Evolutionary conservation across 345 rosid species (phyloP).

Genomic region (Dipteronia sinensis): DNA sequence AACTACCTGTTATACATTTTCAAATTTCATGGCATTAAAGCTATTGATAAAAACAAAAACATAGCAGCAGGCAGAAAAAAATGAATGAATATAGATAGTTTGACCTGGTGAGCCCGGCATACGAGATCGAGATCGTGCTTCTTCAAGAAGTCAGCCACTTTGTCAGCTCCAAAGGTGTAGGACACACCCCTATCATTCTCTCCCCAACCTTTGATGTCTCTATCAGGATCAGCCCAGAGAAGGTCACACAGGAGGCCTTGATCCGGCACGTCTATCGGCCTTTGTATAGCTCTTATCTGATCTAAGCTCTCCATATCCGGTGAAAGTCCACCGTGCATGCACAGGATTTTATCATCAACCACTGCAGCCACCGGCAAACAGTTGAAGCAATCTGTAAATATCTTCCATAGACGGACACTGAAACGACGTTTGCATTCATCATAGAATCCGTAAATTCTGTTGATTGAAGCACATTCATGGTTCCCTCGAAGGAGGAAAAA

Average conservation of each 20-base stretch:
- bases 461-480: slow-evolving; percentile 58
- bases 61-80: background rate
- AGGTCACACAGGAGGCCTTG: slow-evolving; percentile 53
- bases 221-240: slow-evolving; percentile 55
- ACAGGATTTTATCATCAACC: slow-evolving; percentile 44
- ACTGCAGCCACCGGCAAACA: slow-evolving; percentile 52
- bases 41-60: too few relatives aligned
- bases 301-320: slow-evolving; percentile 45
- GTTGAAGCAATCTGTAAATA: slow-evolving; percentile 54
- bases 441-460: slow-evolving; percentile 56
- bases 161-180: slow-evolving; percentile 51
- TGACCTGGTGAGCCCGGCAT: slow-evolving; percentile 56
- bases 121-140: slow-evolving; percentile 53
- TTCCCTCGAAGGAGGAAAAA: slow-evolving; percentile 56
- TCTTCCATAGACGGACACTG: slow-evolving; percentile 55
- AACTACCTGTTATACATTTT: slow-evolving; percentile 38
- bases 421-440: slow-evolving; percentile 60
- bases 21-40: background rate
- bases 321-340: slow-evolving; percentile 53
- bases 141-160: slow-evolving; percentile 46
- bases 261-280: slow-evolving; percentile 53
- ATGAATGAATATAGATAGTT: too few relatives aligned
- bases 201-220: slow-evolving; percentile 46
- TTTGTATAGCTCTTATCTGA: slow-evolving; percentile 38
- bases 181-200: slow-evolving; percentile 61